Conservation (phyloP, 768 basidiomycete species). For the Obba rivulosa region DNA sequence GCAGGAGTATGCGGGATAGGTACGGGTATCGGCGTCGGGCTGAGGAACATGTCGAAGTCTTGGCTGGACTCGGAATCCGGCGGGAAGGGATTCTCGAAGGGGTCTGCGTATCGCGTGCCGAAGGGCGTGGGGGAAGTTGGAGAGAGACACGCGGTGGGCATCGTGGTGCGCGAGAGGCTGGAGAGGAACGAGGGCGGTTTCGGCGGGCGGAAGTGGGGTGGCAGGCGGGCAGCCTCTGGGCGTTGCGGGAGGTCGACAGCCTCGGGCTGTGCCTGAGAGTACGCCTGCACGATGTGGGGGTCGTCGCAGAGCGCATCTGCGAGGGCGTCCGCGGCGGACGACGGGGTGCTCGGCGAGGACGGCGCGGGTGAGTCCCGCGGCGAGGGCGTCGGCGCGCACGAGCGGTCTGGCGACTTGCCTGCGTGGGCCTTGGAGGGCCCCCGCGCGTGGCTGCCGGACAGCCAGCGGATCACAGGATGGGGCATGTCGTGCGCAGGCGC, state of each 20-base stretch:
- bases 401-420: slow-evolving; percentile 8
- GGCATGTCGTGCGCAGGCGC: neutral
- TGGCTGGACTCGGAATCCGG: slow-evolving; percentile 10
- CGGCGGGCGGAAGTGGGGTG: slow-evolving; percentile 15
- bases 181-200: slow-evolving; percentile 27
- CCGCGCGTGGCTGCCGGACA: slow-evolving; percentile 26
- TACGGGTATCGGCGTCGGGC: slow-evolving; percentile 21
- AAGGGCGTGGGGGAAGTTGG: slow-evolving; percentile 25
- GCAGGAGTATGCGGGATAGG: slow-evolving; percentile 28
- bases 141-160: slow-evolving; percentile 59
- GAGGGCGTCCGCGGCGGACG: slow-evolving; percentile 31
- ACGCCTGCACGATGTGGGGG: slow-evolving; percentile 16
- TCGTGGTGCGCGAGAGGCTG: slow-evolving; percentile 50
- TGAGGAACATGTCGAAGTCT: slow-evolving; percentile 21
- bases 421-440: slow-evolving; percentile 1
- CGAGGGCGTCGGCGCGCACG: slow-evolving; percentile 14
- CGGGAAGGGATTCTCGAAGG: slow-evolving; percentile 18
- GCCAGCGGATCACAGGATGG: slow-evolving; percentile 41
- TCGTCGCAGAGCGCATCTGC: slow-evolving; percentile 25
- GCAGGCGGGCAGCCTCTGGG: slow-evolving; percentile 20
- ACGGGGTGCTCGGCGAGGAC: slow-evolving; percentile 18
- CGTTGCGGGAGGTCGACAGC: slow-evolving; percentile 19
- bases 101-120: slow-evolving; percentile 14
- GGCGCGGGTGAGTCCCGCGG: slow-evolving; percentile 7
- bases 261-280: slow-evolving; percentile 5